A percentile compares a stretch with the other conserved stretches of the same genome.
Evolutionary conservation across 1,139 yeast species (phyloP).

Genomic region (Zygosaccharomyces pseudobailii): DNA sequence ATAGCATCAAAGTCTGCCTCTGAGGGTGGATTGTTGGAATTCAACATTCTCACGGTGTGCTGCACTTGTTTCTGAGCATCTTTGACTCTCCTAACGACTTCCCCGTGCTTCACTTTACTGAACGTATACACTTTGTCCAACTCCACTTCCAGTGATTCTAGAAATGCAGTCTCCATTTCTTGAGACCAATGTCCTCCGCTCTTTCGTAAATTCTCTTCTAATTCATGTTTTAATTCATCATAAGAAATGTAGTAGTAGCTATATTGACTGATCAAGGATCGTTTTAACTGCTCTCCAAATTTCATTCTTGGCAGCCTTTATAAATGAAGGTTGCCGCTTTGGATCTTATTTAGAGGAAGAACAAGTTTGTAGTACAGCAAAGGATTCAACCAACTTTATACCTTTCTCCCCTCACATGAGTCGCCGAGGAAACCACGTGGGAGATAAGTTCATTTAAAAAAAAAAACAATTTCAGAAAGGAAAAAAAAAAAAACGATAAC

Average conservation of each 20-base stretch:
- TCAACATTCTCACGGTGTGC: conserved; percentile 51
- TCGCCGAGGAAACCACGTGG: background rate
- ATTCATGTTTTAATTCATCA: conserved; percentile 79
- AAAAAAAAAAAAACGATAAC: background rate
- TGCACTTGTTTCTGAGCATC: conserved; percentile 69
- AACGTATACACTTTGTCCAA: conserved; percentile 88
- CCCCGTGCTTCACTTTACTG: conserved; percentile 81
- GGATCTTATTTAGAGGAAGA: background rate
- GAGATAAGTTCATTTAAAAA: background rate
- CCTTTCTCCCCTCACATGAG: background rate
- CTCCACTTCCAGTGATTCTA: conserved; percentile 68
- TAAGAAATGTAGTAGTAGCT: conserved; percentile 85
- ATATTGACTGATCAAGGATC: conserved; percentile 75
- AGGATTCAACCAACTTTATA: conserved; percentile 1
- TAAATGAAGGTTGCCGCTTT: background rate
- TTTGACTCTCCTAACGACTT: conserved; percentile 74
- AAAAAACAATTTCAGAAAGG: background rate
- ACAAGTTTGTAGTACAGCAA: background rate
- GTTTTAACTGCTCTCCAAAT: conserved; percentile 73
- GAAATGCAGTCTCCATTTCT: conserved; percentile 73
- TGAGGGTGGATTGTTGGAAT: conserved; percentile 38
- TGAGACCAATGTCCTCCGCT: conserved; percentile 64
- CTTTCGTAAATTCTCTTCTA: conserved; percentile 58
- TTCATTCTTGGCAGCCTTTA: conserved; percentile 28
- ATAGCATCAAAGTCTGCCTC: conserved; percentile 88